Base-by-base conservation (phyloP, 768 basidiomycete species). In the Leccinum olivaceopallidum region DNA sequence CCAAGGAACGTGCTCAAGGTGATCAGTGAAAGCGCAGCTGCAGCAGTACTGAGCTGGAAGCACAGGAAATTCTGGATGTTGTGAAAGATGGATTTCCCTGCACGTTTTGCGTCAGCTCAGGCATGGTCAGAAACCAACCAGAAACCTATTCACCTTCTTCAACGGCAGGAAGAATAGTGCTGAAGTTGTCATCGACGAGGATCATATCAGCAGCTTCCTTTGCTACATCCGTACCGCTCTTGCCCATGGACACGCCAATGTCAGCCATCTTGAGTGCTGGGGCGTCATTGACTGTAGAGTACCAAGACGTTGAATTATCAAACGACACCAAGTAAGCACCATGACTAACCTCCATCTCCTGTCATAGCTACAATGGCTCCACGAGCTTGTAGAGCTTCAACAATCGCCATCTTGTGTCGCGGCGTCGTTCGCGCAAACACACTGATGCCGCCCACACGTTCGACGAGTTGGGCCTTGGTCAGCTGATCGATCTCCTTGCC, bases 161-260 rank as follows among this genome's bases (percentile, higher is more conserved):
- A 47, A 98, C 87, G 6, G 96, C 95, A 16, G 94, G 92, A 42
- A 98, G 76, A 60, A 98, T 94, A 1, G 95, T 97, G 61, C 85
- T 91, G 69, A 98, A 98, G 75, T 98, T 95, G 74, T 98, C 96
- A 71, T 98, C 95, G 34, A 97, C 95, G 20, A 98, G 84, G 67
- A 98, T 97, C 67, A 95, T 88, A 76, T 98, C 94, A 7, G 96
- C 95, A 9, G 95, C 95, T 76, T 98, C 96, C 76, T 98, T 98
- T 26, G 96, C 95, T 12, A 98, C 96, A 71, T 98, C 96, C 20
- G 96, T 97, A n/a, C 96, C 96, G 62, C 91, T 93, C 76, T 92
- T 94, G 59, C 96, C 96, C 96, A 98, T 98, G 42, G 94, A 92
- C 56, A 98, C 86, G 13, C 96, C 96, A 67, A 98, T 97, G 71